Evolutionary conservation across 176 grass and related monocot species (phyloP).

Genomic region (Triticum timopheevii): DNA sequence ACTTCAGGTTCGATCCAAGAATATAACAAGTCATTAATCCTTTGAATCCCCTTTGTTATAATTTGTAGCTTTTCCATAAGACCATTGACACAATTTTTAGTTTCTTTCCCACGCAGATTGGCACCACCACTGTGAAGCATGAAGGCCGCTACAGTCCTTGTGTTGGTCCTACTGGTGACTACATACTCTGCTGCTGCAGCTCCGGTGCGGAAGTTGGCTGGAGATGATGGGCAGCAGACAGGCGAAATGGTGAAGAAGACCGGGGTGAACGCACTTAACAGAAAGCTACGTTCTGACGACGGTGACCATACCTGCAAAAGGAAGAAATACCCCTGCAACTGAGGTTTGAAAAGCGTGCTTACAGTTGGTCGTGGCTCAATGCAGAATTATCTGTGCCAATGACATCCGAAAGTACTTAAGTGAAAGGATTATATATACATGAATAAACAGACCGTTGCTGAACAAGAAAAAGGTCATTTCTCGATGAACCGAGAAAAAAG

Average conservation of each 20-base stretch:
- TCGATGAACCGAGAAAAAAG: too few species aligned
- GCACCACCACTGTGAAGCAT: not conserved
- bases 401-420: not conserved
- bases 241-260: not conserved
- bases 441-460: too few species aligned
- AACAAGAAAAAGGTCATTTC: too few species aligned
- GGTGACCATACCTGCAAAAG: too few species aligned
- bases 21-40: not conserved
- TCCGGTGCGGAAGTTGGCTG: not conserved
- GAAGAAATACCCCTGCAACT: too few species aligned
- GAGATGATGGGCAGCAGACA: not conserved
- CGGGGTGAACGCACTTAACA: not conserved
- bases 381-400: not conserved
- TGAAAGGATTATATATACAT: not conserved
- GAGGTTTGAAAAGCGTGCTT: not conserved
- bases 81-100: not conserved
- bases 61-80: not conserved
- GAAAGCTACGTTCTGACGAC: not conserved
- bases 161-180: not conserved
- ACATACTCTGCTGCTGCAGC: not conserved
- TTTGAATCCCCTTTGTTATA: not conserved
- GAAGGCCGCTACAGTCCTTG: not conserved
- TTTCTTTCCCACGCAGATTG: not conserved
- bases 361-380: slow-evolving; percentile 8
- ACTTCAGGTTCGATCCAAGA: not conserved